Evolutionary conservation across 257 asterid genomes (phyloP), one percentile per base, ranked within the genome.

Genomic region (Linaria vulgaris): DNA sequence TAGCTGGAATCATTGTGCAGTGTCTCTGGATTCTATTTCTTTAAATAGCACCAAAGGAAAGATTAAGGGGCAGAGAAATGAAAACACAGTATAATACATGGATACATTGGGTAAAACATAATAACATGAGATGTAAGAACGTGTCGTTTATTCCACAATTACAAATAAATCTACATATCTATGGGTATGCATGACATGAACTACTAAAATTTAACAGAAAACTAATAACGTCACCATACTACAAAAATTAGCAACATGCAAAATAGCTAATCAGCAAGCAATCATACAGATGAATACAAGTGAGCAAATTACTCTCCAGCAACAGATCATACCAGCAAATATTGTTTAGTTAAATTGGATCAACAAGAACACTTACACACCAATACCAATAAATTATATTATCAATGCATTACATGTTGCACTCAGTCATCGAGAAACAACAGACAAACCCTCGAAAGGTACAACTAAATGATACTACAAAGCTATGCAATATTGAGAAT

Each of bases 1-100:
- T 7, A 74, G 69, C 34, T 57, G 57, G 49, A 66, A 8, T 44
- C 52, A 47, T 65, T 30, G 54, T n/a, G n/a, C n/a, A n/a, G n/a
- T n/a, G n/a, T n/a, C n/a, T n/a, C n/a, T n/a, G n/a, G n/a, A n/a
- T n/a, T n/a, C n/a, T n/a, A n/a, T n/a, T n/a, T n/a, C n/a, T 59
- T 59, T 56, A 59, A 0, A 44, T 61, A 72, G 48, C 34, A 34
- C 41, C 41, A 49, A 48, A 24, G 23, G 55, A 49, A 55, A 44
- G 27, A 72, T 27, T 46, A 60, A 57, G 39, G 6, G 55, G 62
- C 34, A 63, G 9, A 39, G 19, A 56, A 58, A 43, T 37, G 14
- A 54, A 41, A 21, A 52, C 25, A 54, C 47, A 67, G n/a, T 10
- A 51, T 44, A 13, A 14, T 56, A 57, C 66, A 20, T 54, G 61